A percentile compares a stretch with the other conserved stretches of the same genome.
Evolutionary conservation across 805 yeast species (phyloP).

Genomic region (Zygosaccharomyces kombuchaensis): DNA sequence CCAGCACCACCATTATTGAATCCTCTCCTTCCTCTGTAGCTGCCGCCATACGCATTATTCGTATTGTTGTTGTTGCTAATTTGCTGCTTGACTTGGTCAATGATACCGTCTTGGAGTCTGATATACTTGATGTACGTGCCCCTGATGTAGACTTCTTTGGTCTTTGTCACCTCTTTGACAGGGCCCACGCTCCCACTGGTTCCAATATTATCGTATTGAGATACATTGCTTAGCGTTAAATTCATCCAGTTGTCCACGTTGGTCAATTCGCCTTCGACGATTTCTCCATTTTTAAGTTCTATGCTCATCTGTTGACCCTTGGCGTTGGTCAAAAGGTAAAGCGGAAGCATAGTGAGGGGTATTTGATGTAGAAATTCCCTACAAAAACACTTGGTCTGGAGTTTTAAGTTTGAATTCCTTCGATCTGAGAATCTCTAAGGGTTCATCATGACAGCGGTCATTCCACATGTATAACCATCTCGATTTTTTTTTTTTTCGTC

Average conservation of each 20-base stretch:
- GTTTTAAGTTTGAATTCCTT: neutral
- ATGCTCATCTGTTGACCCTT: constrained; percentile 83
- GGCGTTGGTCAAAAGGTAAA: constrained; percentile 84
- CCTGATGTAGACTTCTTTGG: constrained; percentile 73
- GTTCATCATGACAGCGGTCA: neutral
- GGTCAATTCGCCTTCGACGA: constrained; percentile 74
- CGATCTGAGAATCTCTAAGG: neutral
- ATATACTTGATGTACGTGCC: constrained; percentile 80
- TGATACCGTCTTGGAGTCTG: constrained; percentile 69
- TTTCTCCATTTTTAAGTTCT: constrained; percentile 88
- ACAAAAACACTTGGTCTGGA: neutral
- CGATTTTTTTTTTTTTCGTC: neutral
- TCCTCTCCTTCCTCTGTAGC: constrained; percentile 13
- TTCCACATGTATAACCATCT: neutral
- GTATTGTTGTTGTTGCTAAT: constrained; percentile 46
- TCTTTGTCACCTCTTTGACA: constrained; percentile 48
- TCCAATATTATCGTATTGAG: constrained; percentile 27
- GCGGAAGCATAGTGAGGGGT: constrained; percentile 57
- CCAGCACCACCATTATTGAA: constrained; percentile 33
- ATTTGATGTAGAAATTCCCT: neutral
- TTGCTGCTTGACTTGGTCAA: constrained; percentile 71
- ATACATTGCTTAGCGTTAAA: constrained; percentile 72
- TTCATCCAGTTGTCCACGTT: constrained; percentile 97
- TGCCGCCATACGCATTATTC: constrained; percentile 33
- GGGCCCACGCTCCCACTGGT: constrained; percentile 29